Percentiles rank a stretch among this genome's conserved stretches.
Evolutionary conservation across 2,329 filamentous ascomycete species (phyloP).

Genomic region (Zymoseptoria brevis): DNA sequence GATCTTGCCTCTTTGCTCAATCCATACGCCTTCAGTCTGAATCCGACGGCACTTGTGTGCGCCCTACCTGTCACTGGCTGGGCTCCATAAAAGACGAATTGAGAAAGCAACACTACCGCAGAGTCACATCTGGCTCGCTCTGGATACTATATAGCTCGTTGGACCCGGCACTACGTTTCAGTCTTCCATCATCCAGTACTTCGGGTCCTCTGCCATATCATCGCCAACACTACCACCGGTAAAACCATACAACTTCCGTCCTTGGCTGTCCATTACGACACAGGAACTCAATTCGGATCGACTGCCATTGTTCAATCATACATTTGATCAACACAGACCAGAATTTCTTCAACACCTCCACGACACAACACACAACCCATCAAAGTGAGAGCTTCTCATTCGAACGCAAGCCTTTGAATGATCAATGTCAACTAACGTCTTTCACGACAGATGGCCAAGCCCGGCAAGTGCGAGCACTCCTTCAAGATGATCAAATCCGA

Average conservation of each 20-base stretch:
- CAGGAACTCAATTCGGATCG: background rate
- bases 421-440: background rate
- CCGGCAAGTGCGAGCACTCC: slow-evolving; percentile 40
- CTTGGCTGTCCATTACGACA: background rate
- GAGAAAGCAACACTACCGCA: slow-evolving; percentile 15
- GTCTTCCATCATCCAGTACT: slow-evolving; percentile 15
- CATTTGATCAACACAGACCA: background rate
- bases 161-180: slow-evolving; percentile 18
- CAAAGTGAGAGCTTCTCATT: background rate
- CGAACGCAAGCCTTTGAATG: too few species aligned
- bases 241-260: background rate
- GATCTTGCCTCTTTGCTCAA: slow-evolving; percentile 28
- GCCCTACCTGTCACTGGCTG: slow-evolving; percentile 29
- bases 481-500: slow-evolving; percentile 47
- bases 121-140: slow-evolving; percentile 11
- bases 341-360: background rate
- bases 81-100: slow-evolving; percentile 21
- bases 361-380: background rate
- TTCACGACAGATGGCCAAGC: slow-evolving; percentile 37
- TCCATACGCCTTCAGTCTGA: slow-evolving; percentile 24
- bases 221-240: background rate
- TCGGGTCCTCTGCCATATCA: background rate
- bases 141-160: slow-evolving; percentile 19
- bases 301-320: background rate
- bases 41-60: slow-evolving; percentile 26